Conservation (phyloP, 179 eudicot genomes). For the Camellia oleifera region DNA sequence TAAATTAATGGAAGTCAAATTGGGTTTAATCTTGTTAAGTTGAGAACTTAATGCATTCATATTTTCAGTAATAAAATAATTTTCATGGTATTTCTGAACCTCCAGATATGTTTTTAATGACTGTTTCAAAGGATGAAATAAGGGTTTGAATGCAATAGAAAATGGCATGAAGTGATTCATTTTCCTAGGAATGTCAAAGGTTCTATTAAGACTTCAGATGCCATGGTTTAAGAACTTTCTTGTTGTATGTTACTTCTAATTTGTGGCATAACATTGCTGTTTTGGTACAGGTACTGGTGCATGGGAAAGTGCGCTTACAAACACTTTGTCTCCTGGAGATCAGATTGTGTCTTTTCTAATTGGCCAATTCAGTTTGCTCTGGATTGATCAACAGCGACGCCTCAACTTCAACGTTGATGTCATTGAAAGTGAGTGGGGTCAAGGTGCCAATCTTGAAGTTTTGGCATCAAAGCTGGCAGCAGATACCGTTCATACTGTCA, state of each 20-base stretch:
- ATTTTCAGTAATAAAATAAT: background rate
- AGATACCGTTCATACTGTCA: conserved; percentile 75
- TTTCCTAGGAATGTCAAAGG: conserved; percentile 1
- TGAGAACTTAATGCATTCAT: too few species aligned
- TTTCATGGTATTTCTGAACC: background rate
- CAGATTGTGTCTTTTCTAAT: conserved; percentile 78
- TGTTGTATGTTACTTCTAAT: background rate
- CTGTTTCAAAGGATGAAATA: background rate
- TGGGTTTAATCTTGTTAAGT: background rate
- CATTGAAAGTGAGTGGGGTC: conserved; percentile 96
- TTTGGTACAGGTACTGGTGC: conserved; percentile 87
- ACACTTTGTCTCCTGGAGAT: conserved; percentile 97
- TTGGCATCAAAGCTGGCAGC: conserved; percentile 87
- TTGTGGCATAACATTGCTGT: background rate
- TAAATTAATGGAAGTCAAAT: too few species aligned
- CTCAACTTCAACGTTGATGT: conserved; percentile 91
- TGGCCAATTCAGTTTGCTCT: conserved; percentile 98
- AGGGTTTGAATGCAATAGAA: too few species aligned
- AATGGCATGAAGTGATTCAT: background rate
- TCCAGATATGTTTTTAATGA: background rate
- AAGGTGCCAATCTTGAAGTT: conserved; percentile 80
- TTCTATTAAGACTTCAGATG: background rate
- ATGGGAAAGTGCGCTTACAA: conserved; percentile 99
- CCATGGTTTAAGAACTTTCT: background rate
- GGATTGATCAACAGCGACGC: conserved; percentile 98